Evolutionary conservation across 306 rosid genomes (phyloP), one percentile per base, ranked within the genome.

Genomic region (Fagus crenata): DNA sequence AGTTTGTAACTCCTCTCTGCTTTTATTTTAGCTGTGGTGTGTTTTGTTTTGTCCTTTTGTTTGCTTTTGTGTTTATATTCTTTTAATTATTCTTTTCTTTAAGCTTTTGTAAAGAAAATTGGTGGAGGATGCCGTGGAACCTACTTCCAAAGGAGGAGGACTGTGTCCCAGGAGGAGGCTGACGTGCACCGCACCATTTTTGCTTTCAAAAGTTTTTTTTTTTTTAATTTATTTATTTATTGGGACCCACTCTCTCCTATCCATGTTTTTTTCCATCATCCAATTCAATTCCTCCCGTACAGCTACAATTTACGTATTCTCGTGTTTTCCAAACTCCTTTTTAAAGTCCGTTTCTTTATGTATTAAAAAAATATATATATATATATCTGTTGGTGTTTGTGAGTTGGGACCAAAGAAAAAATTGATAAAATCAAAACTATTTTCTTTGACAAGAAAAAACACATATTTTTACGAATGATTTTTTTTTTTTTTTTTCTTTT

Each of bases 41-140:
- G 49, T 32, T 8, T 60, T 61, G 68, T 61, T 41, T n/a, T n/a
- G n/a, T n/a, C n/a, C n/a, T n/a, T n/a, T n/a, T n/a, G n/a, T n/a
- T n/a, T n/a, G n/a, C 41, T 12, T 37, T 65, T 5, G 12, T 37
- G n/a, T 39, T 37, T 43, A 43, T 43, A 7, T 43, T 6, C 2
- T 2, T 56, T 18, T 15, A 15, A 1, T 5, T 64, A 64, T 36
- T 35, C 1, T 33, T 35, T 40, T 5, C 15, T 37, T 6, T 2
- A 5, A 6, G 11, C 28, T 39, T 67, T 65, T 17, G n/a, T 9
- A 0, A 2, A 17, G 5, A 63, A 17, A 39, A 6, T 67, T 3
- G 32, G 71, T 67, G 71, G 49, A 67, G 49, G 49, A 65, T 65
- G 71, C 71, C 71, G 71, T 67, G 71, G 71, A 67, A 67, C 71